These are phyloP conservation scores for Symbiodinium natans DNA, from an alignment of 73 alveolate species.

Conservation along the genomic window DNA sequence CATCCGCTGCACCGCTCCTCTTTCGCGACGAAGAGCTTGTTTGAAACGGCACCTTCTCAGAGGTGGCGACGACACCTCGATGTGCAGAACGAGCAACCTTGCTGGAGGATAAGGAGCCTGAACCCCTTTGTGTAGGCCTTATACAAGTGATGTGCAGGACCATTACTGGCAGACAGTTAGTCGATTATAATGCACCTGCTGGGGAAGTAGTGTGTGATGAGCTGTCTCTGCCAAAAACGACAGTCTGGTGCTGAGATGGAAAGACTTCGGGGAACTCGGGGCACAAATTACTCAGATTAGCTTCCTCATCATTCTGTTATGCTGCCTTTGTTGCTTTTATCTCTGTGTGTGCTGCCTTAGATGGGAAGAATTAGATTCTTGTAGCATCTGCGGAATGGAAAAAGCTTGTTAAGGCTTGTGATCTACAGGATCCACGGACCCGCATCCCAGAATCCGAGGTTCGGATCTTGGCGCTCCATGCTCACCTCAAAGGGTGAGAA, in stretches of 20 bases:
- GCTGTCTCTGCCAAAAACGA: too few relatives aligned
- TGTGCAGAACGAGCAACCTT: constrained; percentile 38
- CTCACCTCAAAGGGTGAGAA: constrained; percentile 12
- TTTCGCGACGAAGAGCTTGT: constrained; percentile 78
- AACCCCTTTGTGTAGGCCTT: too few relatives aligned
- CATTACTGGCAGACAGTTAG: too few relatives aligned
- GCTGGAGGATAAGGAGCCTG: neutral
- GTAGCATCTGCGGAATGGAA: neutral
- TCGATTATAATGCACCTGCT: too few relatives aligned
- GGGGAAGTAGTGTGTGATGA: too few relatives aligned
- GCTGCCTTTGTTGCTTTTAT: too few relatives aligned
- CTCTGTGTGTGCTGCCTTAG: neutral
- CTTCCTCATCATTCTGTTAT: too few relatives aligned
- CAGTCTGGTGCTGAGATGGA: too few relatives aligned
- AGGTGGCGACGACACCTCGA: constrained; percentile 81
- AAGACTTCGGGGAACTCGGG: too few relatives aligned
- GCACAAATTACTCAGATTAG: too few relatives aligned
- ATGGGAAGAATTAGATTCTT: neutral
- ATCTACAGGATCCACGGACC: neutral
- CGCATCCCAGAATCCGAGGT: neutral
- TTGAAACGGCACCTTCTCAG: constrained; percentile 69
- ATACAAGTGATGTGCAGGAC: too few relatives aligned
- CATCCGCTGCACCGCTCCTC: constrained; percentile 87
- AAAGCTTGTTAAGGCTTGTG: neutral
- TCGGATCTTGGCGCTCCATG: constrained; percentile 46